A percentile compares a stretch with the other conserved stretches of the same genome.
These are phyloP conservation scores for Calocybe cyanea DNA, from an alignment of 768 basidiomycete species.

Conservation along the genomic window DNA sequence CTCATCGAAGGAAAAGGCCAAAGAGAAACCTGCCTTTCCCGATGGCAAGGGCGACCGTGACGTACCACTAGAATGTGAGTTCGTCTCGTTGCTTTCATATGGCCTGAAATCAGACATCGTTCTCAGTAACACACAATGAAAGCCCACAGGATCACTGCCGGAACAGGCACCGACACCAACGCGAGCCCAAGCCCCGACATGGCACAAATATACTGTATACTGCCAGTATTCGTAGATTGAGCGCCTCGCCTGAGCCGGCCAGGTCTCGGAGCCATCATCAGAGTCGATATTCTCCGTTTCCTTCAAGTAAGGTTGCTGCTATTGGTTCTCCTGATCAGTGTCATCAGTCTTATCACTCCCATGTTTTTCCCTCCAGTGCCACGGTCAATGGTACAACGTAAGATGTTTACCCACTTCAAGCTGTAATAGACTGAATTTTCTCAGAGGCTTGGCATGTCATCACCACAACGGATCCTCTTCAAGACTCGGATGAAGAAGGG, in stretches of 20 bases:
- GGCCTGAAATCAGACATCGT: too few species aligned
- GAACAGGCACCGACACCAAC: too few species aligned
- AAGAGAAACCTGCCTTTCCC: slow-evolving; percentile 6
- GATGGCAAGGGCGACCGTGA: too few species aligned
- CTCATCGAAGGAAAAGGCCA: slow-evolving; percentile 17
- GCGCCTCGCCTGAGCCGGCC: slow-evolving; percentile 3
- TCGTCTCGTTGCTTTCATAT: too few species aligned
- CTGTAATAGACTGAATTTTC: slow-evolving; percentile 7
- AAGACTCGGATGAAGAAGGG: slow-evolving; percentile 71
- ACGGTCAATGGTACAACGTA: slow-evolving; percentile 67
- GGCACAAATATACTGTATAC: slow-evolving; percentile 3
- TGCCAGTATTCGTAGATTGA: slow-evolving; percentile 4
- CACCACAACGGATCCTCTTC: slow-evolving; percentile 64
- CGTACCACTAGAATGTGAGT: too few species aligned
- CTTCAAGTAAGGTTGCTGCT: slow-evolving; percentile 11
- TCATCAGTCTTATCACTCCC: slow-evolving; percentile 13
- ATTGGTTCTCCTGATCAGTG: slow-evolving; percentile 6
- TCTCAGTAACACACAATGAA: too few species aligned
- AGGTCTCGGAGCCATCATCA: slow-evolving; percentile 12
- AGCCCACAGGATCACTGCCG: too few species aligned
- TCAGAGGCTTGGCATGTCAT: slow-evolving; percentile 74
- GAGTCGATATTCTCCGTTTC: slow-evolving; percentile 36
- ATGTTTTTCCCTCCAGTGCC: slow-evolving; percentile 24
- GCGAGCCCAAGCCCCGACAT: too few species aligned
- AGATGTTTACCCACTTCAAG: slow-evolving; percentile 17